phyloP scores from a whole-genome alignment of 2,329 filamentous ascomycete genomes.

The Exophiala lecanii-corni region DNA sequence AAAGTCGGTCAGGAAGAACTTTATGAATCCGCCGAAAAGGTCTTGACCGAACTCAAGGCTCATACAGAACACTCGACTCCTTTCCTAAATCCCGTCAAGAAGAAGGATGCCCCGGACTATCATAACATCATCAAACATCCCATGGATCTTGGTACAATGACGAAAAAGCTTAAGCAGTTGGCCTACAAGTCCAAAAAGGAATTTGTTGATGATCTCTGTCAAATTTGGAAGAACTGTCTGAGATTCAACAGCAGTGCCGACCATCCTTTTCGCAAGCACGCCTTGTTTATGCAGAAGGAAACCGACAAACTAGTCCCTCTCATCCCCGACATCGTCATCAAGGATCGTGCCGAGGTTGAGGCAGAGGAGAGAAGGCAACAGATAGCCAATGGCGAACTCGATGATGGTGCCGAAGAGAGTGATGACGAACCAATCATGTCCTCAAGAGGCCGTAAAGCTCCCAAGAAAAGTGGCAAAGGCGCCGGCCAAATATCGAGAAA shows the following conservation, averaged over 20 bases:
- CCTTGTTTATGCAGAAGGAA: conserved; percentile 93
- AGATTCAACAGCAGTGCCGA: conserved; percentile 89
- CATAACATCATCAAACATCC: conserved; percentile 75
- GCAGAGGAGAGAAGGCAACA: conserved; percentile 77
- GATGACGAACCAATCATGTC: conserved; percentile 99
- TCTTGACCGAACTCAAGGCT: conserved; percentile 92
- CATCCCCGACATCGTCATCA: conserved; percentile 87
- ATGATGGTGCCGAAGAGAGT: conserved; percentile 78
- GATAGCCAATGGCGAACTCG: conserved; percentile 69
- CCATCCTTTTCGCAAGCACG: conserved; percentile 85
- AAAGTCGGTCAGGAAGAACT: conserved; percentile 96
- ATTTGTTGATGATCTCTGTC: conserved; percentile 85
- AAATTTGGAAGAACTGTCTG: conserved; percentile 96
- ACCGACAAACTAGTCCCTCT: conserved; percentile 93
- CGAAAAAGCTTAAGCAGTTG: conserved; percentile 85
- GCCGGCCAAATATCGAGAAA: conserved; percentile 62
- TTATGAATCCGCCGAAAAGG: conserved; percentile 94
- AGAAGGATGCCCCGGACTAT: conserved; percentile 94
- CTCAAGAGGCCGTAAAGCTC: conserved; percentile 84
- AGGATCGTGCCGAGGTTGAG: conserved; percentile 90
- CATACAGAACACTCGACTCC: conserved; percentile 97
- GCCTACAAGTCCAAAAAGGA: conserved; percentile 86
- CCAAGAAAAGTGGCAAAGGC: conserved; percentile 71
- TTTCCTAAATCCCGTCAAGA: conserved; percentile 90
- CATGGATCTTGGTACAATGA: conserved; percentile 97